These are phyloP conservation scores for Chenopodium berlandieri DNA, from an alignment of 148 eudicot species.

Conservation along the genomic window DNA sequence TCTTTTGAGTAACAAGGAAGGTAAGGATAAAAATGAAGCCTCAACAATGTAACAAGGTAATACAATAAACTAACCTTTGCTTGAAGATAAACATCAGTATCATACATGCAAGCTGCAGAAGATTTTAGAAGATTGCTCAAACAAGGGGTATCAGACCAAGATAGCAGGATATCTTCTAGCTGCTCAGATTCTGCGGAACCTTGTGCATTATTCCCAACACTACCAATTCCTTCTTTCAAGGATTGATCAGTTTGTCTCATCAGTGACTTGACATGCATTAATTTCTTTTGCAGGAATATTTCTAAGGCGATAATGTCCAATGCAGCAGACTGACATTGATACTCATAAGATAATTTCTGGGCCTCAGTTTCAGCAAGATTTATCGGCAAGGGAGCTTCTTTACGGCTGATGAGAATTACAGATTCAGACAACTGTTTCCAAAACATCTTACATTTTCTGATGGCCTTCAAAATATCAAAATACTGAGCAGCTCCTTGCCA, in stretches of 20 bases:
- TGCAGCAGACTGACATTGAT: constrained; percentile 59
- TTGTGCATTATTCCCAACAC: constrained; percentile 26
- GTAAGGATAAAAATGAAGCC: background rate
- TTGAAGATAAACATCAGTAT: constrained; percentile 37
- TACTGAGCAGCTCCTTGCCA: constrained; percentile 93
- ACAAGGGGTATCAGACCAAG: constrained; percentile 51
- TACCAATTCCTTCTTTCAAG: constrained; percentile 32
- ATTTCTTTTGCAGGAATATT: constrained; percentile 70
- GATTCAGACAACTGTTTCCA: constrained; percentile 61
- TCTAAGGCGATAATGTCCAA: constrained; percentile 68
- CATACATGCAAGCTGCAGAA: constrained; percentile 54
- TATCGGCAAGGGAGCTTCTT: constrained; percentile 29
- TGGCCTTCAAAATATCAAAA: constrained; percentile 49
- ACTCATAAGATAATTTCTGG: constrained; percentile 38
- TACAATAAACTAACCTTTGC: constrained; percentile 29
- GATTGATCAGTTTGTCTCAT: constrained; percentile 36
- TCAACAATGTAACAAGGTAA: background rate
- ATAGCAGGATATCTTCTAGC: constrained; percentile 50
- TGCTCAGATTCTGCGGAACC: constrained; percentile 35
- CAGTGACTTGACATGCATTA: constrained; percentile 50
- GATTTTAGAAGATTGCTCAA: constrained; percentile 56
- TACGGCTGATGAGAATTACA: constrained; percentile 29
- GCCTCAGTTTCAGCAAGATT: constrained; percentile 42
- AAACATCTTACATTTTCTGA: constrained; percentile 62
- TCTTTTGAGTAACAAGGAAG: background rate